These are phyloP conservation scores for Microbotryum silenes-acaulis DNA, from an alignment of 1,284 basidiomycete genomes.

Conservation along the genomic window DNA sequence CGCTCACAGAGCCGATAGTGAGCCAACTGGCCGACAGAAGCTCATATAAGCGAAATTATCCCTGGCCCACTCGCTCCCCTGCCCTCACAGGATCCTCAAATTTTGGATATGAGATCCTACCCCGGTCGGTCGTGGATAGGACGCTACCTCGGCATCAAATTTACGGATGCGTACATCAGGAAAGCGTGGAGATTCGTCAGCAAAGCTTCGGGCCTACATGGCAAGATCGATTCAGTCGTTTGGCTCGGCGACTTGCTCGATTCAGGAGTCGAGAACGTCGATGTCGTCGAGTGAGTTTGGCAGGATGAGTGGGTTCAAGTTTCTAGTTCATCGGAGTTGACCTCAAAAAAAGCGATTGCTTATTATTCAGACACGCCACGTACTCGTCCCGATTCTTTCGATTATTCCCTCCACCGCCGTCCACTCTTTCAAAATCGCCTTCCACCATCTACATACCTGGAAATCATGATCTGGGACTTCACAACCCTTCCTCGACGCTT, in stretches of 20 bases:
- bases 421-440: slow-evolving; percentile 47
- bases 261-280: slow-evolving; percentile 55
- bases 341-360: background rate
- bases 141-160: slow-evolving; percentile 38
- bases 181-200: slow-evolving; percentile 62
- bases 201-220: slow-evolving; percentile 48
- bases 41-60: background rate
- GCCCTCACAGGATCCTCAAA: slow-evolving; percentile 44
- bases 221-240: slow-evolving; percentile 52
- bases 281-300: slow-evolving; percentile 57
- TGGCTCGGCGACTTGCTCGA: slow-evolving; percentile 75
- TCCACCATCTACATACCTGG: slow-evolving; percentile 66
- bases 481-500: slow-evolving; percentile 8
- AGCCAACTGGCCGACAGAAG: background rate
- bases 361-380: slow-evolving; percentile 24
- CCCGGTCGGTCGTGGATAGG: slow-evolving; percentile 44
- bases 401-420: slow-evolving; percentile 40
- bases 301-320: no score
- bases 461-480: slow-evolving; percentile 72
- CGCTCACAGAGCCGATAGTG: background rate
- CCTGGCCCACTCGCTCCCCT: no score
- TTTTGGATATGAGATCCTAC: slow-evolving; percentile 52
- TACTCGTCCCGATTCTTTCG: slow-evolving; percentile 19
- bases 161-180: slow-evolving; percentile 59
- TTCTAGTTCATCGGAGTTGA: no score